These are phyloP conservation scores for Podospora australis DNA, from an alignment of 495 filamentous ascomycete species.

Conservation along the genomic window DNA sequence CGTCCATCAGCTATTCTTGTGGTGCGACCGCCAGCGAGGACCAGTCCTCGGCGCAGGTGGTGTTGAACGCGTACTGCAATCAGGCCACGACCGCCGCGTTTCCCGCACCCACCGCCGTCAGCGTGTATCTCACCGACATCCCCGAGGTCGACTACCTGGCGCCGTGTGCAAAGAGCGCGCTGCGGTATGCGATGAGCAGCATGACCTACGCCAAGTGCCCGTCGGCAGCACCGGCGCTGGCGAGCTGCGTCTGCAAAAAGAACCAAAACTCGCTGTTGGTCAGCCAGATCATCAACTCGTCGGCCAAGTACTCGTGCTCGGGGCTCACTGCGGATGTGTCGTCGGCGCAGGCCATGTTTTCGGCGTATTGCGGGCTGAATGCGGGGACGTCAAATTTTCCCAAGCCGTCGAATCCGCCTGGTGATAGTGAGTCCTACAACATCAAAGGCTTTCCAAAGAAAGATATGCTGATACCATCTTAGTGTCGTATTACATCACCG, in stretches of 20 bases:
- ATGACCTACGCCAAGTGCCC: constrained; percentile 35
- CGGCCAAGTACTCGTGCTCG: constrained; percentile 35
- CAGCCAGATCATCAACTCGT: constrained; percentile 33
- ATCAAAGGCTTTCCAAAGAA: no score
- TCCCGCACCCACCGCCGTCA: constrained; percentile 32
- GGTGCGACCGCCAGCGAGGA: constrained; percentile 39
- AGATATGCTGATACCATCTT: constrained; percentile 5
- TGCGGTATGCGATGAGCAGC: constrained; percentile 37
- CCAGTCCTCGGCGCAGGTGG: constrained; percentile 36
- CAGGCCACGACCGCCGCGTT: constrained; percentile 30
- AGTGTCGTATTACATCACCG: constrained; percentile 49
- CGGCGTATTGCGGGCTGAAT: constrained; percentile 41
- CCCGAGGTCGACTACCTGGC: constrained; percentile 36
- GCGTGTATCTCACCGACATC: constrained; percentile 42
- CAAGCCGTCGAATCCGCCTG: constrained; percentile 35
- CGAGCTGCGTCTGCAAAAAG: constrained; percentile 43
- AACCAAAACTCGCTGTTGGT: constrained; percentile 36
- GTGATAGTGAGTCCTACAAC: constrained; percentile 30
- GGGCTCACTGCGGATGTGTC: constrained; percentile 34
- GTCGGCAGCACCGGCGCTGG: constrained; percentile 32
- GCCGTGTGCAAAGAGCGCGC: constrained; percentile 35
- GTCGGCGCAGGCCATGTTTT: constrained; percentile 42
- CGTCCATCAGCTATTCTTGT: constrained; percentile 34
- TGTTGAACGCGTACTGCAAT: constrained; percentile 41
- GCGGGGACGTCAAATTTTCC: constrained; percentile 42